These are phyloP conservation scores for Candida rishiriensis DNA, from an alignment of 805 yeast genomes.

Conservation along the genomic window DNA sequence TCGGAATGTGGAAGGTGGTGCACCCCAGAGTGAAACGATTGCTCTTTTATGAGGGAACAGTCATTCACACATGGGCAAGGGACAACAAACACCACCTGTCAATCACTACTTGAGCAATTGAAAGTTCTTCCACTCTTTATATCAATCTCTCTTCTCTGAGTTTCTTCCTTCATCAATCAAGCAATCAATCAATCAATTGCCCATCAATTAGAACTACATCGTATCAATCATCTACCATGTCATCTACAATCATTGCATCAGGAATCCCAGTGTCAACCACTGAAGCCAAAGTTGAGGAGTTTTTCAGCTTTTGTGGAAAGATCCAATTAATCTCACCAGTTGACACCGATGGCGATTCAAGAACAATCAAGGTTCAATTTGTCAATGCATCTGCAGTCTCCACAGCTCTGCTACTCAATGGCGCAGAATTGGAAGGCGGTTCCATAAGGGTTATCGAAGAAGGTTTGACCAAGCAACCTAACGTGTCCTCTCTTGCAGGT, in stretches of 20 bases:
- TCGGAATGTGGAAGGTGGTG: too few species aligned
- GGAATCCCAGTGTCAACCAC: slow-evolving; percentile 49
- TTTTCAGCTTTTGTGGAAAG: slow-evolving; percentile 73
- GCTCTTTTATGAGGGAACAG: too few species aligned
- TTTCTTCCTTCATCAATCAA: neutral
- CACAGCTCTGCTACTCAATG: slow-evolving; percentile 67
- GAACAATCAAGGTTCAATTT: slow-evolving; percentile 48
- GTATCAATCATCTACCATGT: slow-evolving; percentile 15
- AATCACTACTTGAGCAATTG: too few species aligned
- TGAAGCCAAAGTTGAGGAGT: slow-evolving; percentile 51
- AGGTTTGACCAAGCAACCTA: slow-evolving; percentile 22
- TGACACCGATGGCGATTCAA: slow-evolving; percentile 29
- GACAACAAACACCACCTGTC: too few species aligned
- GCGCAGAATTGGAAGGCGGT: slow-evolving; percentile 65
- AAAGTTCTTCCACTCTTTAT: neutral
- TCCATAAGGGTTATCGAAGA: slow-evolving; percentile 44
- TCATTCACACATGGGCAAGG: too few species aligned
- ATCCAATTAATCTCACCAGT: slow-evolving; percentile 32
- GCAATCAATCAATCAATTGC: neutral
- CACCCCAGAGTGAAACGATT: too few species aligned
- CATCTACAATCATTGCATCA: slow-evolving; percentile 46
- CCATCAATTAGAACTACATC: too few species aligned
- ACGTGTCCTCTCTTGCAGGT: slow-evolving; percentile 1
- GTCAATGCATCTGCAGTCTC: slow-evolving; percentile 55
- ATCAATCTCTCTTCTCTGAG: neutral